phyloP scores from a whole-genome alignment of 73 alveolate species.

The Blepharisma stoltei region DNA sequence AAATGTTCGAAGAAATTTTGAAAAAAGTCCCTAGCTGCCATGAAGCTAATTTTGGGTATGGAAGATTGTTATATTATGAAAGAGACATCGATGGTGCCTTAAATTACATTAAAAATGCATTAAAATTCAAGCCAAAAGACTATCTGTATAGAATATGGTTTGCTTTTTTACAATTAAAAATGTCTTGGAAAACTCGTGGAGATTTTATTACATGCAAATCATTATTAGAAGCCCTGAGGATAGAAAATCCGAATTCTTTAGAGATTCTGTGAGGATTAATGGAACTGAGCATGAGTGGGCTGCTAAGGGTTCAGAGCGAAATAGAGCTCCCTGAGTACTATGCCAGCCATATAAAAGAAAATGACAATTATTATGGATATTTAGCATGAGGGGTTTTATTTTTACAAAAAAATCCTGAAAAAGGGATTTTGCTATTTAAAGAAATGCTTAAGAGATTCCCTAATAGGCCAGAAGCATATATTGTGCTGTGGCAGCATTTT shows the following conservation, averaged over 20 bases:
- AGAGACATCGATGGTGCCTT: background rate
- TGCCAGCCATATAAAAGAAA: slow-evolving; percentile 43
- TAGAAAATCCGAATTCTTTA: too few relatives aligned
- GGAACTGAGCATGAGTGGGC: too few relatives aligned
- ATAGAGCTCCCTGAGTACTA: slow-evolving; percentile 36
- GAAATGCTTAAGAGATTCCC: slow-evolving; percentile 44
- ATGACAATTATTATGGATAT: slow-evolving; percentile 48
- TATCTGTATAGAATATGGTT: too few relatives aligned
- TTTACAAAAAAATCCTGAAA: slow-evolving; percentile 13
- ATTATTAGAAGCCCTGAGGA: too few relatives aligned
- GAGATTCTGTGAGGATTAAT: too few relatives aligned
- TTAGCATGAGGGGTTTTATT: slow-evolving; percentile 59
- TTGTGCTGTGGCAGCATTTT: slow-evolving; percentile 45
- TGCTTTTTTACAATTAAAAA: too few relatives aligned
- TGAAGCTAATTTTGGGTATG: slow-evolving; percentile 13
- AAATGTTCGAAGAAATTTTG: background rate
- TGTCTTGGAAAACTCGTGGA: too few relatives aligned
- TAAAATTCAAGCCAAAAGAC: background rate
- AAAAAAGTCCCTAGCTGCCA: background rate
- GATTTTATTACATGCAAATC: too few relatives aligned
- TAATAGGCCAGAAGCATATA: slow-evolving; percentile 54
- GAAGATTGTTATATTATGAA: slow-evolving; percentile 15
- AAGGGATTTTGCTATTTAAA: slow-evolving; percentile 39
- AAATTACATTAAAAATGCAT: background rate
- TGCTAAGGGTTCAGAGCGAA: background rate